Evolutionary conservation across 306 rosid species (phyloP).

Genomic region (Acacia acuminata): DNA sequence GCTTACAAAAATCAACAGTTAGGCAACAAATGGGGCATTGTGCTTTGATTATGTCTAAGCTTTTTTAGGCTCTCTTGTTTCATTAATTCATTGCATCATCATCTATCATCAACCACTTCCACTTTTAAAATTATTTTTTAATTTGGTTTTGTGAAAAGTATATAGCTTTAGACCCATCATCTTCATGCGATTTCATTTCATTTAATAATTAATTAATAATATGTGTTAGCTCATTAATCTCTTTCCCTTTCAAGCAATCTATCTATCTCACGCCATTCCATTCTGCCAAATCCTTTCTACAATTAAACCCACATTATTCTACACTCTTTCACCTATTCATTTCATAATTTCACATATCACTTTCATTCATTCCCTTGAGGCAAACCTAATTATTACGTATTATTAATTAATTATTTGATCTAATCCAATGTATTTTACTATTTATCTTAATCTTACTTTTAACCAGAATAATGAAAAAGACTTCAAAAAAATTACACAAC

Average conservation of each 20-base stretch:
- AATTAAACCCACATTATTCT: neutral
- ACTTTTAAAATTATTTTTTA: neutral
- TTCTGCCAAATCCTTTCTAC: conserved; percentile 3
- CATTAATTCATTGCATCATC: conserved; percentile 31
- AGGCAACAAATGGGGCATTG: conserved; percentile 32
- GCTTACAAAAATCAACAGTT: conserved; percentile 78
- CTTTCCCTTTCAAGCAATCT: conserved; percentile 40
- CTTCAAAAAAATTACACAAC: neutral
- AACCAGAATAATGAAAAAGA: neutral
- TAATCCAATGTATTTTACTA: neutral
- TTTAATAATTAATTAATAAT: neutral
- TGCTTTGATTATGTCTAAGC: conserved; percentile 49
- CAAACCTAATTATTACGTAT: neutral
- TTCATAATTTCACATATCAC: neutral
- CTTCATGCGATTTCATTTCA: conserved; percentile 30
- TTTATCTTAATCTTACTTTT: neutral
- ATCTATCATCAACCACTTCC: conserved; percentile 47
- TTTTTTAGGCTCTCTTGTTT: conserved; percentile 32
- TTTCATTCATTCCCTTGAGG: neutral
- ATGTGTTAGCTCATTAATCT: conserved; percentile 61
- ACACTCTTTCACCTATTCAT: neutral
- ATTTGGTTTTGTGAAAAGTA: neutral
- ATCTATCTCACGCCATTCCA: conserved; percentile 38
- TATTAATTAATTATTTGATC: neutral
- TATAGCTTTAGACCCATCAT: conserved; percentile 10